Conservation (phyloP, 441 rosid genomes). For the Flueggea neowawraea region DNA sequence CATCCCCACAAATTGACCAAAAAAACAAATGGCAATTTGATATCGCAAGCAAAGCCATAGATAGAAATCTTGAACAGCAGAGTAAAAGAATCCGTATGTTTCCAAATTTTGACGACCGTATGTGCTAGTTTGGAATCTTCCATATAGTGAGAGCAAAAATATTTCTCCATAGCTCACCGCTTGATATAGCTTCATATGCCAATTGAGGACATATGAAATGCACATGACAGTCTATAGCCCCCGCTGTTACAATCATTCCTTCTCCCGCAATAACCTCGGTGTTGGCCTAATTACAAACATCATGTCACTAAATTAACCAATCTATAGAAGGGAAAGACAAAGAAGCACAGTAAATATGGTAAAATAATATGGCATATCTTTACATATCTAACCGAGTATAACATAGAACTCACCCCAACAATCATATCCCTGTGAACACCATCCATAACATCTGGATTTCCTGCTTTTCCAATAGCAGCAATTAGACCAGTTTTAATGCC, state of each 20-base stretch:
- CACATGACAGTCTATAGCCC: slow-evolving; percentile 93
- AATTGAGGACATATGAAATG: slow-evolving; percentile 97
- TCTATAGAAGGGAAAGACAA: slow-evolving; percentile 11
- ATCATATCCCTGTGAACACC: slow-evolving; percentile 49
- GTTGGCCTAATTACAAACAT: slow-evolving; percentile 49
- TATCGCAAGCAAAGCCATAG: background rate
- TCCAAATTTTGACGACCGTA: no score
- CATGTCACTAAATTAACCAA: slow-evolving; percentile 59
- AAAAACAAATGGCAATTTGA: background rate
- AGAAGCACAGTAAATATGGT: slow-evolving; percentile 6
- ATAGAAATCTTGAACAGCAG: background rate
- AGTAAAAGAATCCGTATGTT: no score
- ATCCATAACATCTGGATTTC: slow-evolving; percentile 86
- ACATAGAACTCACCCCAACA: slow-evolving; percentile 62
- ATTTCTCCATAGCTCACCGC: slow-evolving; percentile 55
- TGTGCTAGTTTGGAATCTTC: no score
- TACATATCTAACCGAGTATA: slow-evolving; percentile 5
- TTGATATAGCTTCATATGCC: slow-evolving; percentile 87
- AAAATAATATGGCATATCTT: background rate
- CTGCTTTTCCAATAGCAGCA: slow-evolving; percentile 75
- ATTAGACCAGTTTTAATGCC: slow-evolving; percentile 73
- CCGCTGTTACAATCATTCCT: slow-evolving; percentile 89
- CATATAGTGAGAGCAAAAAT: slow-evolving; percentile 1
- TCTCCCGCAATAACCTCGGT: slow-evolving; percentile 96
- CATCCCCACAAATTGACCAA: slow-evolving; percentile 2